Evolutionary conservation across 768 basidiomycete species (phyloP), one percentile per base, ranked within the genome.

Genomic region (Serpula lacrymans): DNA sequence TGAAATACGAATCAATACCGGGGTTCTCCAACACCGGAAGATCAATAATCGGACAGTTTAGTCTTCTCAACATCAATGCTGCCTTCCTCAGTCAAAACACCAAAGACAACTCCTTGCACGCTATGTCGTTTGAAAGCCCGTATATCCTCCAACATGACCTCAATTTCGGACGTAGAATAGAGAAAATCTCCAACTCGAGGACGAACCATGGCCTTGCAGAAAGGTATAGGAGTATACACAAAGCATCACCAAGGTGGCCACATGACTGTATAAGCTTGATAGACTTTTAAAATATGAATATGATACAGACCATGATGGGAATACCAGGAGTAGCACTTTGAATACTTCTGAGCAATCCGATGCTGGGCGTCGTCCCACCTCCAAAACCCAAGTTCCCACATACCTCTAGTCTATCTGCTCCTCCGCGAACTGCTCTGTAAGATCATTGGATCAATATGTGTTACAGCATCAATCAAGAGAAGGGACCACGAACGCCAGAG

Each of bases 151-250:
- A 79, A 51, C 82, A 92, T 92, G 37, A 87, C 78, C 9, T 71
- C 67, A 4, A 88, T 42, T 55, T 93, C 90, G 6, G 63, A 60
- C 7, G 74, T 59, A 2, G 80, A 72, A 57, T 90, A 93, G 4
- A 81, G 54, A 57, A 93, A 92, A 57, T 89, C 87, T 0, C 90
- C 90, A 3, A 72, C 66, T 21, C 89, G 74, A 8, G 89, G 88
- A 25, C 89, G 77, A 42, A 92, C 69, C 86, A 93, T 89, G 17
- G 70, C 75, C 89, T 89, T 49, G 34, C 36, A 25, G 17, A n/a
- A 18, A 41, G 21, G 25, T 30, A 16, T 21, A 18, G n/a, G n/a
- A n/a, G n/a, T n/a, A n/a, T n/a, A n/a, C n/a, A n/a, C n/a, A n/a
- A 34, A 18, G 9, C 33, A 10, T 16, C 31, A 43, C 21, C 43